Base-by-base conservation (phyloP, 2,329 filamentous ascomycete species). In the Coniochaeta ligniaria region DNA sequence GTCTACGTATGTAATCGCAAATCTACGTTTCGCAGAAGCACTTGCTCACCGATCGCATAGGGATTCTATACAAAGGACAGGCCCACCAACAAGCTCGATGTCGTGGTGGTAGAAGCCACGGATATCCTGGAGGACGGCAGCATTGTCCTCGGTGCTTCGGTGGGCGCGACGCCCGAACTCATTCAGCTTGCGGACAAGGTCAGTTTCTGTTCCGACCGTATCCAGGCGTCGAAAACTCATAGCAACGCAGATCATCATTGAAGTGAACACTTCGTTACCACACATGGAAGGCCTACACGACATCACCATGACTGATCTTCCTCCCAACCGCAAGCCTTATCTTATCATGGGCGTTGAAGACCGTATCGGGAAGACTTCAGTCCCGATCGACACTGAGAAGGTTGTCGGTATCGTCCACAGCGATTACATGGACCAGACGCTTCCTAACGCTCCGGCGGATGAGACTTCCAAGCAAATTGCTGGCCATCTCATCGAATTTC, bases 101-200 rank as follows among this genome's bases (percentile, higher is more conserved):
- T 96, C 0, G 90, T 88, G 0, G 88, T 96, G 52, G 88, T 96
- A 17, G 92, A 95, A 76, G 92, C 92, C 2, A 90, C 88, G 17
- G 91, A 90, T 60, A 96, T 96, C 71, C 91, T 91, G 45, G 89
- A 93, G 70, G 90, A 96, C 71, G 92, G 92, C 64, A 92, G 91
- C 66, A 93, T 96, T 68, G 89, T 96, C 50, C 91, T 90, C 5
- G 92, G 92, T 66, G 91, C 92, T 36, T 92, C 88, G 11, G 91
- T 96, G 28, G 92, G 92, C 60, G 92, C 92, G 14, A 90, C 88
- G 3, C 92, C 92, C 5, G 92, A 96, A 74, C 81, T 96, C 59
- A 82, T 96, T 57, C 91, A 96, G 76, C 91, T 96, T 85, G 91
- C 92, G 58, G 91, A 96, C 73, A 96, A 96, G 79, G 82, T 83